Evolutionary conservation across 768 basidiomycete species (phyloP), one percentile per base, ranked within the genome.

Genomic region (Hypholoma fasciculare): DNA sequence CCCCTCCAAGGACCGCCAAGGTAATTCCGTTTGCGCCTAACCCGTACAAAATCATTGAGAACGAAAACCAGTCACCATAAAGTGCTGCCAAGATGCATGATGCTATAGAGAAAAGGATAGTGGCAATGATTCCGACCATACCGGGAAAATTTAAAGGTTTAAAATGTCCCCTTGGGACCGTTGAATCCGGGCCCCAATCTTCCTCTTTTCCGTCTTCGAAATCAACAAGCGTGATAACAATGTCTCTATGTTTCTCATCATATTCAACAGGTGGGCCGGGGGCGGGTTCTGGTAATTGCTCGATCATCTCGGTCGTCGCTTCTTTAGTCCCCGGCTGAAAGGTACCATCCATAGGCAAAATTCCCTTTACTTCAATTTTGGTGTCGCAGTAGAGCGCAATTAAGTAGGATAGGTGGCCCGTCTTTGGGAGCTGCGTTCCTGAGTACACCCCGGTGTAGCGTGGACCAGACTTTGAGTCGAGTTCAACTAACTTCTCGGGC

Each of bases 51-150:
- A 62, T 62, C 54, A 62, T 54, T 1, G 61, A 40, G 20, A 62
- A 62, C 7, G 49, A 59, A 37, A 38, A 62, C 57, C 57, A 62
- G 40, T 62, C 61, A 4, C 19, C 49, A 20, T 51, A 62, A 8
- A 58, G 27, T 2, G 57, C 57, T 14, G 57, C 58, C 8, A 56
- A 19, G 5, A 58, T 34, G 20, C 43, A 46, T 7, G 47, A n/a
- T 12, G 20, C 14, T 1, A 48, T 20, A 11, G 47, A 20, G 14
- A 26, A 6, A 0, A 27, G 8, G 9, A 26, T 27, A 13, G 47
- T 48, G 11, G 23, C 6, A 9, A 48, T 1, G 47, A 48, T 48
- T 13, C 19, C 26, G 47, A 7, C 14, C 23, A 1, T 48, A 0
- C 47, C 47, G 11, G 6, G 47, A 14, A 48, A n/a, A n/a, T n/a